Percentiles rank a stretch among this genome's conserved stretches.
These are phyloP conservation scores for Blastobotrys indianensis DNA, from an alignment of 1,139 yeast species.

Conservation along the genomic window DNA sequence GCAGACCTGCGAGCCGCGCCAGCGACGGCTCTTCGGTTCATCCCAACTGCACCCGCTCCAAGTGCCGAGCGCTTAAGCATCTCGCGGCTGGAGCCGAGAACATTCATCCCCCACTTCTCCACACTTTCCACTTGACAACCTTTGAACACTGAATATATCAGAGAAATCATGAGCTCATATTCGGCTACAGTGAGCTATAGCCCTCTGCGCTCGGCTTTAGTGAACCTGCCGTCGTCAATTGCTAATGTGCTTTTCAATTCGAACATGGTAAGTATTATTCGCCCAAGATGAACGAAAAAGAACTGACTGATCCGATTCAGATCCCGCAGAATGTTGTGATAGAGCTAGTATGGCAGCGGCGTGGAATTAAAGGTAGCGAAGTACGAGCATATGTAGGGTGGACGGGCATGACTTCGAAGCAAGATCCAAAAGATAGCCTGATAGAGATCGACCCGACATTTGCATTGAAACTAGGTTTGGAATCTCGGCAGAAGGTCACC, in stretches of 20 bases:
- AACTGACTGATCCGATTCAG: conserved; percentile 14
- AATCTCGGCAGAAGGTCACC: conserved; percentile 41
- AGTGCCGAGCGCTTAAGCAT: too few species aligned
- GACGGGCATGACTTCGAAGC: conserved; percentile 60
- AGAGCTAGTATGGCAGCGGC: conserved; percentile 38
- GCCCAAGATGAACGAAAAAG: background rate
- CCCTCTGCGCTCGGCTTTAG: conserved; percentile 48
- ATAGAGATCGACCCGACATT: conserved; percentile 54
- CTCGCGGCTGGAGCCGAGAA: conserved; percentile 1
- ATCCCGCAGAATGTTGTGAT: conserved; percentile 57
- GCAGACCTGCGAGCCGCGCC: too few species aligned
- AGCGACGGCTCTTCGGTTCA: too few species aligned
- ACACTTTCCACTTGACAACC: background rate
- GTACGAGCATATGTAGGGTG: conserved; percentile 59
- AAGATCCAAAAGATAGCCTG: conserved; percentile 36
- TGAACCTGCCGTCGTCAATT: conserved; percentile 52
- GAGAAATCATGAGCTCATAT: conserved; percentile 18
- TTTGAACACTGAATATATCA: too few species aligned
- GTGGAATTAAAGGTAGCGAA: conserved; percentile 28
- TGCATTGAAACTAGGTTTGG: conserved; percentile 42
- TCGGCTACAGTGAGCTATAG: conserved; percentile 32
- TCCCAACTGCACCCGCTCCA: too few species aligned
- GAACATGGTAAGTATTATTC: conserved; percentile 38
- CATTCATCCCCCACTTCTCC: conserved; percentile 4
- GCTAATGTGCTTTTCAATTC: conserved; percentile 47